Evolutionary conservation across 495 filamentous ascomycete species (phyloP), one percentile per base, ranked within the genome.

Genomic region (Gamarada debralockiae): DNA sequence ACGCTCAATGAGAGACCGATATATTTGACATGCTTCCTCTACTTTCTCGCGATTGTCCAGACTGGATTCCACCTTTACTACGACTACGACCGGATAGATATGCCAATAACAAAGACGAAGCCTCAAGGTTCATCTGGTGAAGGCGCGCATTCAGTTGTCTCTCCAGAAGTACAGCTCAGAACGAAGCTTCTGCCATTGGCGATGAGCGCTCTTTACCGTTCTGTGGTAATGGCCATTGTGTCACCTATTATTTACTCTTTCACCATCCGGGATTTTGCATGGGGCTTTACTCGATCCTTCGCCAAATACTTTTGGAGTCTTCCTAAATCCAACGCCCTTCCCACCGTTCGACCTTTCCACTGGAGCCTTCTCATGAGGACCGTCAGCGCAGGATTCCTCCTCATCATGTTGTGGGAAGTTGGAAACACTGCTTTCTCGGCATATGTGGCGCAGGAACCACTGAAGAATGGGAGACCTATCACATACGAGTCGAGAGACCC

Each of bases 1-100:
- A 78, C 79, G n/a, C 67, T 97, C 54, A 98, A 98, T 65, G 93
- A 98, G 68, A 75, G 87, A 56, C 82, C 89, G 1, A 76, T 98
- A 27, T 95, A 90, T 67, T 73, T 97, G 15, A 82, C 87, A 8
- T 80, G 80, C 37, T 79, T 85, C 58, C 78, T 92, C 50, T 55
- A 87, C 5, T 66, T 81, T 1, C 70, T 92, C 15, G 90, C 86
- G 4, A 55, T 87, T 33, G 68, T 74, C 20, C 90, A 96, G 68
- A 79, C 87, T 1, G 55, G 75, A 10, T 51, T 76, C 25, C 93
- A 98, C 59, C 69, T 96, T 14, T 80, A 74, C 53, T 73, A 71
- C 50, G 92, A 97, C 63, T 83, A 83, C 58, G 91, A 96, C 65
- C 76, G 75, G 47, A 73, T 64, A 66, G 70, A 65, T 31, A 56